phyloP scores from a whole-genome alignment of 176 grass and related monocot genomes.

The Pharus latifolius region DNA sequence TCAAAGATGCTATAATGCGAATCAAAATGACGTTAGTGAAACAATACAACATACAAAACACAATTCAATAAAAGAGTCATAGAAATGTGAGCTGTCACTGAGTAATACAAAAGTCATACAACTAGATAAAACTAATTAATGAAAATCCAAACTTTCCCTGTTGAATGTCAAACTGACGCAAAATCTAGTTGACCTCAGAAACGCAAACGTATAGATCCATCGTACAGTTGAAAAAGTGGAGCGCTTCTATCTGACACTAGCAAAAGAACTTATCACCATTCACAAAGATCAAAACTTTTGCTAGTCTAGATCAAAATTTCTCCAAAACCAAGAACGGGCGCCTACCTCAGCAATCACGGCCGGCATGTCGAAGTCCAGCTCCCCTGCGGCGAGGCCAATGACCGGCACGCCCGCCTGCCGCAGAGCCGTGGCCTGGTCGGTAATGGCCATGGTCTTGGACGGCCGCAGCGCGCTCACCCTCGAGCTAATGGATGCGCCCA shows the following conservation, averaged over 20 bases:
- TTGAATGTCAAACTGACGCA: too few relatives aligned
- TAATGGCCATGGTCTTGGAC: constrained; percentile 66
- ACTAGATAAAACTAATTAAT: too few relatives aligned
- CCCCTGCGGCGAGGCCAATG: constrained; percentile 63
- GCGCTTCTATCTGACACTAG: too few relatives aligned
- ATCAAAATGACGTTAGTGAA: too few relatives aligned
- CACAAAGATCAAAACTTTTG: background rate
- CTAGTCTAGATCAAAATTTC: background rate
- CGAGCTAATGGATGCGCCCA: constrained; percentile 34
- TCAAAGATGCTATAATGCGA: too few relatives aligned
- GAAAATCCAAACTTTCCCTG: too few relatives aligned
- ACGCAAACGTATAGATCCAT: too few relatives aligned
- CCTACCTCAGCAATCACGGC: constrained; percentile 39
- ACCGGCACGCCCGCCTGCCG: constrained; percentile 46
- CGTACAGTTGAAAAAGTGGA: too few relatives aligned
- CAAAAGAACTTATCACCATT: background rate
- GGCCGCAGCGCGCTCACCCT: constrained; percentile 46
- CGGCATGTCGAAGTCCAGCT: constrained; percentile 67
- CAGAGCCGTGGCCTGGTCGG: constrained; percentile 60
- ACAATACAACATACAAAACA: too few relatives aligned
- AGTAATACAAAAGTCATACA: background rate
- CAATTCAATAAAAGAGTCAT: background rate
- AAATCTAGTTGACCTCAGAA: too few relatives aligned
- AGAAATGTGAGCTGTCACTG: background rate
- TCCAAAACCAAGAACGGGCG: background rate